A percentile compares a stretch with the other conserved stretches of the same genome.
Conservation (phyloP, 2,329 filamentous ascomycete species). For the Fusarium napiforme region DNA sequence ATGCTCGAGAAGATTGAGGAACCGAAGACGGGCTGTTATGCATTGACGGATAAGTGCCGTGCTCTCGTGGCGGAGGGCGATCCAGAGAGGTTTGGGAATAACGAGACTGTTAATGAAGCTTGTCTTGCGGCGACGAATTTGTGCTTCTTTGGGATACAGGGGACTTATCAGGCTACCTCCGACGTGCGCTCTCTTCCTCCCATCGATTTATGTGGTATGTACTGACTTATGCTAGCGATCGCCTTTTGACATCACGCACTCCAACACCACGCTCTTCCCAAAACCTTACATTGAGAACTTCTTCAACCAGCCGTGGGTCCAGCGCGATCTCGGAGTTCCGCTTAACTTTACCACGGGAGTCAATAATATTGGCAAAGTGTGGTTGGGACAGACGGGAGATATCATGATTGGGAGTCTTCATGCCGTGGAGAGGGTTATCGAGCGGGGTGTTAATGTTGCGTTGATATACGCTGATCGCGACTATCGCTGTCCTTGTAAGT, state of each 20-base stretch:
- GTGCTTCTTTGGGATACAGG: slow-evolving; percentile 31
- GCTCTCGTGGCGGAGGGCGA: slow-evolving; percentile 46
- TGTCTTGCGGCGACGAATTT: slow-evolving; percentile 61
- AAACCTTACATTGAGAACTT: slow-evolving; percentile 69
- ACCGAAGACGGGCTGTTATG: slow-evolving; percentile 58
- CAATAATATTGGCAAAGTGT: slow-evolving; percentile 55
- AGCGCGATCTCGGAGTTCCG: slow-evolving; percentile 68
- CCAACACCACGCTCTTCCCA: slow-evolving; percentile 66
- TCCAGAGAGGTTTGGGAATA: slow-evolving; percentile 52
- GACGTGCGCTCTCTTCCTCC: too few relatives aligned
- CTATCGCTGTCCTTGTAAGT: slow-evolving; percentile 69
- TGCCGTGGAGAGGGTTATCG: slow-evolving; percentile 67
- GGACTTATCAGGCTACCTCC: neutral
- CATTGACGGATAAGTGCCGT: slow-evolving; percentile 63
- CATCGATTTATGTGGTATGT: neutral
- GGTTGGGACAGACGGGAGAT: slow-evolving; percentile 70
- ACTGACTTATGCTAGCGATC: slow-evolving; percentile 59
- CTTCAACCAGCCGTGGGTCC: slow-evolving; percentile 68
- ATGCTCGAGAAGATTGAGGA: slow-evolving; percentile 17
- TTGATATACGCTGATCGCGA: slow-evolving; percentile 74
- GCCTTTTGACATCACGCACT: slow-evolving; percentile 69
- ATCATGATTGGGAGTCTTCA: slow-evolving; percentile 54
- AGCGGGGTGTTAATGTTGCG: slow-evolving; percentile 71
- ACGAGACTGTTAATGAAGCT: slow-evolving; percentile 52
- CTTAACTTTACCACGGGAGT: slow-evolving; percentile 63